These are phyloP conservation scores for Hippophae rhamnoides DNA, from an alignment of 306 rosid genomes.

Conservation along the genomic window DNA sequence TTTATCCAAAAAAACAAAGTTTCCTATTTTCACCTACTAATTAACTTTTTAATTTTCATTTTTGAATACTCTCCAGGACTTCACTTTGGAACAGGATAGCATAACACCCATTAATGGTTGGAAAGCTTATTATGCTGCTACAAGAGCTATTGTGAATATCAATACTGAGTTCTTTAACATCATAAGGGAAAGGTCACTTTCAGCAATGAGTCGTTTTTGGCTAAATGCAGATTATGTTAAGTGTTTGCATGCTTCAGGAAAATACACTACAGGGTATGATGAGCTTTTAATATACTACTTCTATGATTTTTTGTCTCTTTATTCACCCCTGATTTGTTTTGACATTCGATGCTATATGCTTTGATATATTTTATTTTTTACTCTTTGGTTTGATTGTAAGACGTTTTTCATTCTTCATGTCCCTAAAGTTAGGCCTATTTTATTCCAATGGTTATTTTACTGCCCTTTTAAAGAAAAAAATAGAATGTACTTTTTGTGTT, in stretches of 20 bases:
- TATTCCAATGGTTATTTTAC: neutral
- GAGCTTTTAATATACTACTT: constrained; percentile 1
- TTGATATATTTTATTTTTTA: too few species aligned
- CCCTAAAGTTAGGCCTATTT: neutral
- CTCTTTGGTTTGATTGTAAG: too few species aligned
- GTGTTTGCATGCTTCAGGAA: constrained; percentile 88
- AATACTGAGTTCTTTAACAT: constrained; percentile 81
- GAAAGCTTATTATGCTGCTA: constrained; percentile 99
- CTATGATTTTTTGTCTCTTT: neutral
- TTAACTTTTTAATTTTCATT: constrained; percentile 15
- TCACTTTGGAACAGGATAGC: constrained; percentile 79
- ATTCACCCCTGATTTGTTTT: neutral
- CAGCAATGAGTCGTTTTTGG: constrained; percentile 89
- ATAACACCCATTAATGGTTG: constrained; percentile 81
- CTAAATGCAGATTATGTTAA: constrained; percentile 89
- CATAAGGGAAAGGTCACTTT: constrained; percentile 61
- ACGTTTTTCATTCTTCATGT: too few species aligned
- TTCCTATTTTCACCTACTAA: neutral
- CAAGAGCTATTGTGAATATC: constrained; percentile 72
- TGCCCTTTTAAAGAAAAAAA: neutral
- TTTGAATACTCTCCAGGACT: constrained; percentile 44
- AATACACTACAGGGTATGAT: constrained; percentile 78
- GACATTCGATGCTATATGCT: too few species aligned
- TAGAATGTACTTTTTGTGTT: neutral
- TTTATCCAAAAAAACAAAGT: neutral